Percentiles rank a stretch among this genome's conserved stretches.
phyloP scores from a whole-genome alignment of 2,329 filamentous ascomycete species.

The Juglanconis oblonga region DNA sequence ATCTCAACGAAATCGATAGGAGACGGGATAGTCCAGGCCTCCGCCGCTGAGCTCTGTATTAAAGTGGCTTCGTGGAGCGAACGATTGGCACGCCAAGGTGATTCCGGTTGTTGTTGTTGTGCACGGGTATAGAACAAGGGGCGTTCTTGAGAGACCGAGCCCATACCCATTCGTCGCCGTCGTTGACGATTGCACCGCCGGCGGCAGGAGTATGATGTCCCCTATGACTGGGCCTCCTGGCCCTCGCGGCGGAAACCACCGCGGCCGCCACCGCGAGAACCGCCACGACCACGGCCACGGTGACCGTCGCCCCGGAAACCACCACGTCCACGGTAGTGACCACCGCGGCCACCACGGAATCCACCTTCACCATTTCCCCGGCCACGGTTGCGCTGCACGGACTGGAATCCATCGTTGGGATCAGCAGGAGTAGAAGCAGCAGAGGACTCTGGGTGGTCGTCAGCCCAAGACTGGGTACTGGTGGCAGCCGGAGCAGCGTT shows the following conservation, averaged over 20 bases:
- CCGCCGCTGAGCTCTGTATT: background rate
- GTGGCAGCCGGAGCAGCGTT: conserved; percentile 57
- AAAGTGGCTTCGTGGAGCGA: background rate
- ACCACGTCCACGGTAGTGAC: conserved; percentile 47
- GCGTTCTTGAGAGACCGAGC: background rate
- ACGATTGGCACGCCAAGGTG: conserved; percentile 9
- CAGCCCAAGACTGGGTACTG: conserved; percentile 73
- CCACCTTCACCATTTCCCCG: conserved; percentile 54
- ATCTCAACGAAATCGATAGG: conserved; percentile 9
- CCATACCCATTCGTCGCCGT: background rate
- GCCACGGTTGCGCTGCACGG: conserved; percentile 61
- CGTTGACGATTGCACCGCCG: background rate
- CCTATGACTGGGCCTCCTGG: conserved; percentile 24
- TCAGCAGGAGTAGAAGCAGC: conserved; percentile 36
- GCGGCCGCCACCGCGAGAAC: conserved; percentile 35
- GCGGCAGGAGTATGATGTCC: background rate
- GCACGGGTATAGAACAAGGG: background rate
- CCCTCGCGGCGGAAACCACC: conserved; percentile 28
- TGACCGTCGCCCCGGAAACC: conserved; percentile 43
- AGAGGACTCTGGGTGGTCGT: conserved; percentile 64
- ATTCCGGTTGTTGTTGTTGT: conserved; percentile 7
- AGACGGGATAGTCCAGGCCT: conserved; percentile 1
- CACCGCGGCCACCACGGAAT: conserved; percentile 43
- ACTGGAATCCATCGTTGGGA: conserved; percentile 66
- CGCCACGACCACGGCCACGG: conserved; percentile 30